Percentiles rank a stretch among this genome's conserved stretches.
Conservation (phyloP, 140 eudicot species). For the Senecio squalidus region DNA sequence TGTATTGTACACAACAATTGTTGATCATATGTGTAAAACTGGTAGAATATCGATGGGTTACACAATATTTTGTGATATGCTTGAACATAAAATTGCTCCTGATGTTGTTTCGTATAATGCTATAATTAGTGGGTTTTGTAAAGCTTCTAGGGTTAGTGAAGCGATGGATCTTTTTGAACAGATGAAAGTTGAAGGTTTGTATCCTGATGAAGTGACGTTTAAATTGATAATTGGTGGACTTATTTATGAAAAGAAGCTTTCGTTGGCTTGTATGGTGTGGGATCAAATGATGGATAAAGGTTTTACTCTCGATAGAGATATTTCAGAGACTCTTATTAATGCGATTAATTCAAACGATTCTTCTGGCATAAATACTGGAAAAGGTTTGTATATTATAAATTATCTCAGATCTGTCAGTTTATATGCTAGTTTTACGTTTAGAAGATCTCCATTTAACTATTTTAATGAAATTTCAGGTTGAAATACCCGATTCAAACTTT, state of each 20-base stretch:
- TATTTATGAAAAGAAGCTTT: slow-evolving; percentile 50
- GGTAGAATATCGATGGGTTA: slow-evolving; percentile 50
- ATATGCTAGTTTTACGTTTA: background rate
- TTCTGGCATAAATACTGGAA: slow-evolving; percentile 18
- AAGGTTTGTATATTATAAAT: slow-evolving; percentile 26
- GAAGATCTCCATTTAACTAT: background rate
- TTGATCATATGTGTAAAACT: slow-evolving; percentile 72
- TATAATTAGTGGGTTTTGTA: slow-evolving; percentile 71
- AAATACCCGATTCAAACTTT: slow-evolving; percentile 2
- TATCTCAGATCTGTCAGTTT: background rate
- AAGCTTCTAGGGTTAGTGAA: slow-evolving; percentile 55
- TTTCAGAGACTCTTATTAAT: slow-evolving; percentile 56
- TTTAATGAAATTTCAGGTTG: slow-evolving; percentile 33
- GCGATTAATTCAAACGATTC: slow-evolving; percentile 39
- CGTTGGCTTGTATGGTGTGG: slow-evolving; percentile 72
- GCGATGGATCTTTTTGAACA: slow-evolving; percentile 69
- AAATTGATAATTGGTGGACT: slow-evolving; percentile 66
- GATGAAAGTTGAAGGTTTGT: slow-evolving; percentile 53
- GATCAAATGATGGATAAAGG: slow-evolving; percentile 97
- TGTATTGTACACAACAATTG: slow-evolving; percentile 59
- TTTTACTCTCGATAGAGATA: slow-evolving; percentile 74
- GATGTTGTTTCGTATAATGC: slow-evolving; percentile 86
- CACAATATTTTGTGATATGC: slow-evolving; percentile 62
- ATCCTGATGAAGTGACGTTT: slow-evolving; percentile 85
- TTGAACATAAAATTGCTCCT: slow-evolving; percentile 49